These are phyloP conservation scores for Theobroma grandiflorum DNA, from an alignment of 441 rosid genomes.

Conservation along the genomic window DNA sequence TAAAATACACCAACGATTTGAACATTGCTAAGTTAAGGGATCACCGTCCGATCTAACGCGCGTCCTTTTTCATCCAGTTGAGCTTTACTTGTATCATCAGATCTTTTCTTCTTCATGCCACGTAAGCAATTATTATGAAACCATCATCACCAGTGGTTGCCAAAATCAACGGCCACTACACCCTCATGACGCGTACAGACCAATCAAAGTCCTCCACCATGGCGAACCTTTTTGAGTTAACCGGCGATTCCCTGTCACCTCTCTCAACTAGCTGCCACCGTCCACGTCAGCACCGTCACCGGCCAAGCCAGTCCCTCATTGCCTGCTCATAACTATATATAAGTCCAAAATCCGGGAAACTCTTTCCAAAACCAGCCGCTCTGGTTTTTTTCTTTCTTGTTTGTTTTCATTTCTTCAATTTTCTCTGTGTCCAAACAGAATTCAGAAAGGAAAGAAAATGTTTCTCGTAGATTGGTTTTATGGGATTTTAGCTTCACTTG, in stretches of 20 bases:
- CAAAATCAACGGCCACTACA: constrained; percentile 8
- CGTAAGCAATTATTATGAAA: not conserved
- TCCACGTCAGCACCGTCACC: constrained; percentile 12
- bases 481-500: constrained; percentile 60
- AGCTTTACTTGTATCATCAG: not conserved
- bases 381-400: not conserved
- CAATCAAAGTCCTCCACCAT: constrained; percentile 12
- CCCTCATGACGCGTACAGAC: constrained; percentile 23
- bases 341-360: not conserved
- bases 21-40: not conserved
- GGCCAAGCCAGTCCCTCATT: constrained; percentile 9
- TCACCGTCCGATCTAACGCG: not conserved
- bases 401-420: not conserved
- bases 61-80: not conserved
- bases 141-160: not conserved
- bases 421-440: constrained; percentile 1
- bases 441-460: constrained; percentile 28
- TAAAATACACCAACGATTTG: not conserved
- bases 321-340: not conserved
- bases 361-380: not conserved
- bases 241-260: not conserved
- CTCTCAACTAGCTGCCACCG: not conserved
- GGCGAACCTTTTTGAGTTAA: not conserved
- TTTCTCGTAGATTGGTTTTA: constrained; percentile 70
- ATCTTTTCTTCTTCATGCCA: not conserved